A percentile compares a stretch with the other conserved stretches of the same genome.
These are phyloP conservation scores for Colletotrichum plurivorum DNA, from an alignment of 2,329 filamentous ascomycete species.

Conservation along the genomic window DNA sequence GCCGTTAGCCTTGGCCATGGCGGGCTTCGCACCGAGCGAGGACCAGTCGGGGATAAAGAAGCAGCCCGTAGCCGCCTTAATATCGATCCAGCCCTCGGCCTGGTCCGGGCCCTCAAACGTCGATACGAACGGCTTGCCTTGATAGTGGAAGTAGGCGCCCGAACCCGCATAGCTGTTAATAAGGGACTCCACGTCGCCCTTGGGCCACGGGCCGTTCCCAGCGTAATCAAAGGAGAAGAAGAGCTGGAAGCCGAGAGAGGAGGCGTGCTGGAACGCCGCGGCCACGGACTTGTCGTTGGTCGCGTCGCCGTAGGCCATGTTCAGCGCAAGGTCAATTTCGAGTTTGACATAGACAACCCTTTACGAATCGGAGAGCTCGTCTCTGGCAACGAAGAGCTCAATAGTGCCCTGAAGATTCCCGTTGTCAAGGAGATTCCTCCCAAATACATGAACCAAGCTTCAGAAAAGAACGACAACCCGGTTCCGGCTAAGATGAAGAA, in stretches of 20 bases:
- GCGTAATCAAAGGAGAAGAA: slow-evolving; percentile 51
- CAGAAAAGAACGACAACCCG: too few relatives aligned
- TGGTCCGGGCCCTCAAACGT: slow-evolving; percentile 60
- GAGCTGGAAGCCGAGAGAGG: slow-evolving; percentile 45
- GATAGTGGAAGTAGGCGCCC: slow-evolving; percentile 41
- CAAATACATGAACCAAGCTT: too few relatives aligned
- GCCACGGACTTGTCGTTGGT: slow-evolving; percentile 3
- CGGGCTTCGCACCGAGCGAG: slow-evolving; percentile 44
- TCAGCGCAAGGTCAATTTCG: slow-evolving; percentile 48
- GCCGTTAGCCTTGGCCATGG: slow-evolving; percentile 30
- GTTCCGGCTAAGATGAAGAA: too few relatives aligned
- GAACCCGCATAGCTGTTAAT: slow-evolving; percentile 17
- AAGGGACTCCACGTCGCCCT: slow-evolving; percentile 1
- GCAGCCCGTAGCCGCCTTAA: slow-evolving; percentile 54
- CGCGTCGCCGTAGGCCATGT: slow-evolving; percentile 21
- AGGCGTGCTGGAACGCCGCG: slow-evolving; percentile 26
- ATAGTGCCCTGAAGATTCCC: too few relatives aligned
- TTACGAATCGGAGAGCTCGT: too few relatives aligned
- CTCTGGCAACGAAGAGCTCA: too few relatives aligned
- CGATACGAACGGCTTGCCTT: slow-evolving; percentile 52
- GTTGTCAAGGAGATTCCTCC: too few relatives aligned
- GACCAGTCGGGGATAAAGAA: slow-evolving; percentile 63
- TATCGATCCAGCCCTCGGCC: slow-evolving; percentile 57
- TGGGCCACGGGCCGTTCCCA: slow-evolving; percentile 37
- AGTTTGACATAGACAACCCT: slow-evolving; percentile 62